Conservation (phyloP, 139 green algal species). For the Chlorella sp. region DNA sequence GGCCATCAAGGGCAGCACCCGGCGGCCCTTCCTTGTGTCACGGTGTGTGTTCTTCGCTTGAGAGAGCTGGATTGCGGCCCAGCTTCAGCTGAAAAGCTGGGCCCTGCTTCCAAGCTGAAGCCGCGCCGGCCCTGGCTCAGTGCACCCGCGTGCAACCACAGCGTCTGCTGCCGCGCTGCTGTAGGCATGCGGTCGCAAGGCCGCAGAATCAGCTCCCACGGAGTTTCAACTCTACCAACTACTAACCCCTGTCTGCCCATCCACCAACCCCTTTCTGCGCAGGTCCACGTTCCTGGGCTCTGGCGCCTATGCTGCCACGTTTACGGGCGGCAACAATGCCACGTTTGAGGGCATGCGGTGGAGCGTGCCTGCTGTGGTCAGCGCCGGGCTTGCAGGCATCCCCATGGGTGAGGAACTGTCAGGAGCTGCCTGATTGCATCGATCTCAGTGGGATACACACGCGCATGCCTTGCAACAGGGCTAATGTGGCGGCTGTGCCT, state of each 20-base stretch:
- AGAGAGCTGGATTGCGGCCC: not conserved
- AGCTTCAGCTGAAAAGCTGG: too few relatives aligned
- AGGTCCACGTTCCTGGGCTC: constrained; percentile 16
- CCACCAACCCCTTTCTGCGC: not conserved
- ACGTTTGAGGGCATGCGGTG: constrained; percentile 48
- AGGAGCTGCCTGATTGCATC: too few relatives aligned
- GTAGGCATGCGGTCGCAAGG: not conserved
- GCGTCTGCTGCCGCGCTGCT: not conserved
- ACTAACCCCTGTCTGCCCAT: not conserved
- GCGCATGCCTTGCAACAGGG: too few relatives aligned
- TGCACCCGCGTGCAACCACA: too few relatives aligned
- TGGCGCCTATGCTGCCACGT: constrained; percentile 67
- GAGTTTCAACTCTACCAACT: too few relatives aligned
- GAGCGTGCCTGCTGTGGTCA: constrained; percentile 50
- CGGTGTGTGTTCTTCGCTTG: not conserved
- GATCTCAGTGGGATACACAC: too few relatives aligned
- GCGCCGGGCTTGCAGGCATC: constrained; percentile 50
- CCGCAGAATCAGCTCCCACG: not conserved
- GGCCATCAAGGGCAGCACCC: not conserved
- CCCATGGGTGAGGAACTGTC: constrained; percentile 48
- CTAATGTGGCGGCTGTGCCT: too few relatives aligned
- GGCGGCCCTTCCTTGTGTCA: constrained; percentile 10
- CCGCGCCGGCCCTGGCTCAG: not conserved
- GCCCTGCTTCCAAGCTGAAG: not conserved
- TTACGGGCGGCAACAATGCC: constrained; percentile 69